Evolutionary conservation across 352 stramenopile species (phyloP), one percentile per base, ranked within the genome.

Genomic region (Phytopythium helicoides): DNA sequence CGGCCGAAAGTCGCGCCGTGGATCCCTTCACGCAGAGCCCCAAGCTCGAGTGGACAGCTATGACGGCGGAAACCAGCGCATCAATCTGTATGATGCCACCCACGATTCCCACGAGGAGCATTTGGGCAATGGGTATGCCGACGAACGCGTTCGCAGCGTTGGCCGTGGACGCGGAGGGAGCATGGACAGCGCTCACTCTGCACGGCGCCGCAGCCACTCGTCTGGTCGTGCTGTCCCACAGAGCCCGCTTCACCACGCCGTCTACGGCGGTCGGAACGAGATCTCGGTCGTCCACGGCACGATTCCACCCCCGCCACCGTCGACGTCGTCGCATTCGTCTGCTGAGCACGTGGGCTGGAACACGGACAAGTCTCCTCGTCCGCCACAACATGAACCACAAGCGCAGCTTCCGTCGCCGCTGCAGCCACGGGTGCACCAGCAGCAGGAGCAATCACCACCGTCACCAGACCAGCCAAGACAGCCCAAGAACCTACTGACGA

Each of bases 1-100:
- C 19, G 15, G 6, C 10, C 15, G 36, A 6, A 21, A 14, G 36
- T 41, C 36, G 36, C 18, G 15, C 10, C 15, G 18, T 22, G 36
- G 36, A n/a, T 33, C 15, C 6, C 36, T 21, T 41, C 36, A 14
- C 58, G 16, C 59, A 65, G 9, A 54, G 54, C 9, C 59, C 35
- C 18, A 34, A 40, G 40, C n/a, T 51, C 62, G 33, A 26, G 33
- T 25, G 6, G 14, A 42, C 5, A 34, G 52, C 23, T 45, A 63
- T 33, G 28, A 33, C 28, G 5, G 5, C 5, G 28, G 28, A 33
- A 33, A 33, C 28, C 28, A 33, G 28, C 28, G 28, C 5, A 33
- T 33, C 28, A 33, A 33, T 9, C 28, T 33, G 28, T 33, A 33
- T 33, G 28, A 33, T 9, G 28, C 28, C 9, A 5, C 28, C 28